A percentile compares a stretch with the other conserved stretches of the same genome.
phyloP scores from a whole-genome alignment of 2,329 filamentous ascomycete genomes.

The Fragosphaeria purpurea region DNA sequence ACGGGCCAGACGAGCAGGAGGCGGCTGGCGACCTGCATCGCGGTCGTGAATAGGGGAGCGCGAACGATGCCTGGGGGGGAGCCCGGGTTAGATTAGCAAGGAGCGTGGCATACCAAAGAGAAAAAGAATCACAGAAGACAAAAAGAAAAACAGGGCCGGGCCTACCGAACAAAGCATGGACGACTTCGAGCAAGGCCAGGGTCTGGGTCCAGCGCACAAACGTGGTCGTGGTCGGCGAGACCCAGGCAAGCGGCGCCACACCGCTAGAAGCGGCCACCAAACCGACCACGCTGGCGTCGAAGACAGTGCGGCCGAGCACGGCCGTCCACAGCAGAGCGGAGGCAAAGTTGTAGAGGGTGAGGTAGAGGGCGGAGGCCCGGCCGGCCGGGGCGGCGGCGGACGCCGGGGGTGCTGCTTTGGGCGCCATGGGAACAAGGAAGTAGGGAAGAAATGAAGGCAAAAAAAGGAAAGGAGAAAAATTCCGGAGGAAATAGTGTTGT shows the following conservation, averaged over 20 bases:
- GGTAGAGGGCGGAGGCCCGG: constrained; percentile 53
- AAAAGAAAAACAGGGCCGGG: neutral
- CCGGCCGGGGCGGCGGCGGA: constrained; percentile 19
- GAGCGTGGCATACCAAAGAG: too few species aligned
- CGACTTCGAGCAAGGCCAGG: constrained; percentile 68
- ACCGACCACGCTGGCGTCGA: constrained; percentile 42
- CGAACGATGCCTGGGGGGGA: constrained; percentile 61
- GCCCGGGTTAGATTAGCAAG: neutral
- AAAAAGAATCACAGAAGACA: neutral
- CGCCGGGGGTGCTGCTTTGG: neutral
- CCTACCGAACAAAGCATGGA: constrained; percentile 69
- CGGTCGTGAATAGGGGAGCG: constrained; percentile 72
- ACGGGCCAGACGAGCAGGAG: constrained; percentile 85
- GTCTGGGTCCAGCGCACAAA: constrained; percentile 78
- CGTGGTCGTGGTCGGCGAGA: constrained; percentile 17
- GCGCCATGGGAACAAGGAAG: neutral
- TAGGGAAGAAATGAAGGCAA: neutral
- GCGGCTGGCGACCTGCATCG: constrained; percentile 81
- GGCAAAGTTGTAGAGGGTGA: constrained; percentile 74
- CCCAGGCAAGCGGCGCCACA: constrained; percentile 32
- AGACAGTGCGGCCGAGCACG: constrained; percentile 59
- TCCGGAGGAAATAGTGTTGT: too few species aligned
- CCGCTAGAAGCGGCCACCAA: constrained; percentile 49
- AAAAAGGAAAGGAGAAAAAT: neutral
- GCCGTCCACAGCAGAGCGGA: constrained; percentile 70